These are phyloP conservation scores for Apiospora sp. DNA, from an alignment of 2,329 filamentous ascomycete species.

Conservation along the genomic window DNA sequence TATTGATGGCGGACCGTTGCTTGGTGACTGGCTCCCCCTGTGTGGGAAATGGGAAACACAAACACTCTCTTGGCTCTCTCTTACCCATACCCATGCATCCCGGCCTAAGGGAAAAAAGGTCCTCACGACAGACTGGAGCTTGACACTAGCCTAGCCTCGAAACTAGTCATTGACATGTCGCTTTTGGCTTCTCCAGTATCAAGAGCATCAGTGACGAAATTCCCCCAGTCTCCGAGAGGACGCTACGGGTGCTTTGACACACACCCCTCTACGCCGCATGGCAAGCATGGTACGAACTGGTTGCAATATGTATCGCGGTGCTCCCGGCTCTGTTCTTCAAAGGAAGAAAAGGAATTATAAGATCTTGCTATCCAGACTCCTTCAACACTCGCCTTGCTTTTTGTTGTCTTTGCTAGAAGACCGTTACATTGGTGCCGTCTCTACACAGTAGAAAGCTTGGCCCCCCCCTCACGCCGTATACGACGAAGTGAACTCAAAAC, in stretches of 20 bases:
- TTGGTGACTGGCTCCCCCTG: not conserved
- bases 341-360: not conserved
- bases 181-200: slow-evolving; percentile 2
- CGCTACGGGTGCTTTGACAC: slow-evolving; percentile 12
- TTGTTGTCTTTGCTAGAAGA: not conserved
- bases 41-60: not conserved
- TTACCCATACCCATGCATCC: not conserved
- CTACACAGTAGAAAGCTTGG: not conserved
- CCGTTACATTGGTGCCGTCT: not conserved
- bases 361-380: not conserved
- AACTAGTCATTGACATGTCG: slow-evolving; percentile 19
- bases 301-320: not conserved
- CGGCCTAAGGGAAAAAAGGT: not conserved
- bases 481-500: not conserved
- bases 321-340: not conserved
- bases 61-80: not conserved
- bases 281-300: not conserved
- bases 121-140: not conserved
- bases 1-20: slow-evolving; percentile 1
- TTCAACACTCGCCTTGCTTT: not conserved
- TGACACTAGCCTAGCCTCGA: not conserved
- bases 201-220: slow-evolving; percentile 17
- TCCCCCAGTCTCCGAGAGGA: not conserved
- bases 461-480: not conserved
- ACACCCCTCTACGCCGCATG: not conserved